Percentiles rank a stretch among this genome's conserved stretches.
These are phyloP conservation scores for Fusarium anthophilum DNA, from an alignment of 2,329 filamentous ascomycete species.

Conservation along the genomic window DNA sequence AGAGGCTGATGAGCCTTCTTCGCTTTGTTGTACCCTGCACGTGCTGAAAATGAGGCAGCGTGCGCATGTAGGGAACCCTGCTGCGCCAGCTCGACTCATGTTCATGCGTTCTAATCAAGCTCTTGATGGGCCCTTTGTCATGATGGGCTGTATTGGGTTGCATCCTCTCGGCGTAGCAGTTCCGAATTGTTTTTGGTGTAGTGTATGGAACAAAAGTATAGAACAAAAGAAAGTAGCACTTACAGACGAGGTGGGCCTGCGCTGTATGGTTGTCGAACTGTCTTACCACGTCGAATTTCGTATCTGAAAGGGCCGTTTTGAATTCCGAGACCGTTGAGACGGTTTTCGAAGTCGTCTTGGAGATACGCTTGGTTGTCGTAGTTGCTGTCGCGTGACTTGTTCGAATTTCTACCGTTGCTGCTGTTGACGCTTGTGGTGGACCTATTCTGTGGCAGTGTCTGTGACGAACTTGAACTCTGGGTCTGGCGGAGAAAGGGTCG, in stretches of 20 bases:
- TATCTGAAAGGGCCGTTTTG: conserved; percentile 43
- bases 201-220: not conserved
- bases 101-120: conserved; percentile 14
- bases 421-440: conserved; percentile 26
- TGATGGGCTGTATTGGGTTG: conserved; percentile 6
- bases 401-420: conserved; percentile 21
- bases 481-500: conserved; percentile 40
- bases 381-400: conserved; percentile 22
- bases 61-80: not conserved
- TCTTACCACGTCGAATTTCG: conserved; percentile 47
- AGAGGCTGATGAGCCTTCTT: conserved; percentile 10
- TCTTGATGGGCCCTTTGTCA: not conserved
- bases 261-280: conserved; percentile 42
- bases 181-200: not conserved
- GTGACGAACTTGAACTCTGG: not conserved
- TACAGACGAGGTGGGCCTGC: conserved; percentile 41
- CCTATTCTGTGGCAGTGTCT: conserved; percentile 22
- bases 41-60: conserved; percentile 1
- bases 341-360: conserved; percentile 40
- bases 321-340: conserved; percentile 45
- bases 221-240: conserved; percentile 33
- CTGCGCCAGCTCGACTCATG: conserved; percentile 21
- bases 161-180: not conserved
- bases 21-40: conserved; percentile 8
- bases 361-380: conserved; percentile 27